Evolutionary conservation across 768 basidiomycete species (phyloP), one percentile per base, ranked within the genome.

Genomic region (Leccinum barrowsii): DNA sequence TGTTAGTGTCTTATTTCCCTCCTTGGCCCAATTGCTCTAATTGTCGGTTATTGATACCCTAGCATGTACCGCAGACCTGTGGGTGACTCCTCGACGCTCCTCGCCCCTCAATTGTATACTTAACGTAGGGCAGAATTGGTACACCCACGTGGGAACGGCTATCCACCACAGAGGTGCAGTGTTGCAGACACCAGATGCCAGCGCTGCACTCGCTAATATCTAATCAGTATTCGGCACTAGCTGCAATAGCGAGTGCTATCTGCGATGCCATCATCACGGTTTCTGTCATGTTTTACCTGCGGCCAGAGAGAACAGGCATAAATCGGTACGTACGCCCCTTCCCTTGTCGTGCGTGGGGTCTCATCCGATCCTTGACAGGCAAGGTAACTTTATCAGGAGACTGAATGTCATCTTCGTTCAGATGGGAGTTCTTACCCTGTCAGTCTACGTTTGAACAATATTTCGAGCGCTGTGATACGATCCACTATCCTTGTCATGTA

Each of bases 251-350:
- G 5, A 61, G 65, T n/a, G 59, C 69, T 21, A 2, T 60, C 12
- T 70, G 69, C 26, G 67, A 68, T 53, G 50, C 35, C 13, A 5
- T 55, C 46, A 69, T 71, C 55, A 69, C 65, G 3, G 3, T 5
- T 12, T 60, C 62, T 11, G 48, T 69, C 22, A 28, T 53, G 0
- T 65, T 58, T 50, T 66, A 59, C 32, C 50, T 69, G 34, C 62
- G 57, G 21, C 54, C 62, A 11, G 44, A 22, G 12, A 58, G 57
- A 22, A 60, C 57, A n/a, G 63, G 49, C 13, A n/a, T 51, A 52
- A 37, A 15, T 28, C 59, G 65, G 67, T 68, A 56, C 15, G 4
- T 46, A 30, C 3, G 10, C 30, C n/a, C 40, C 13, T 34, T 34
- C 8, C n/a, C 12, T 35, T 24, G 0, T 28, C 8, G 7, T 5